A percentile compares a stretch with the other conserved stretches of the same genome.
Evolutionary conservation across 768 basidiomycete species (phyloP).

Genomic region (Hericium alpestre): DNA sequence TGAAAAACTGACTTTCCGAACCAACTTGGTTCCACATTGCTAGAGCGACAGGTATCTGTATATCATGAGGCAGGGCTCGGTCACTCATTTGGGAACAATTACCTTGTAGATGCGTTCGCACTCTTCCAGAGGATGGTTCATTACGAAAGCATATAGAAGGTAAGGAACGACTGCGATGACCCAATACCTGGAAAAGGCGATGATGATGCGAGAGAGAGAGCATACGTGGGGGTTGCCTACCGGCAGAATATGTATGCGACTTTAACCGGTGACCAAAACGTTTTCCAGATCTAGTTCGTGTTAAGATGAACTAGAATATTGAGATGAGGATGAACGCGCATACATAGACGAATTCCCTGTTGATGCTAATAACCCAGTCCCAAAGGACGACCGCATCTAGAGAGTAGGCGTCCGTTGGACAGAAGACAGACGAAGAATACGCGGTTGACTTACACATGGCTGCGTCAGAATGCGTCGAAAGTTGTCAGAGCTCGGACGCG

Average conservation of each 20-base stretch:
- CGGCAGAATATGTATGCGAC: conserved; percentile 76
- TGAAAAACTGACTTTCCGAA: conserved; percentile 48
- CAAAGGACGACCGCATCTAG: conserved; percentile 72
- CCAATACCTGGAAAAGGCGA: conserved; percentile 50
- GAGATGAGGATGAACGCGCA: conserved; percentile 14
- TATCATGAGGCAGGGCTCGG: not conserved
- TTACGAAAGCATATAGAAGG: conserved; percentile 65
- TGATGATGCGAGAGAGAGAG: not conserved
- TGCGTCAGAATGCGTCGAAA: conserved; percentile 16
- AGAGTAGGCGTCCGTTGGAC: not conserved
- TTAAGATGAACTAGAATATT: conserved; percentile 1
- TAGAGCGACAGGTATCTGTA: conserved; percentile 66
- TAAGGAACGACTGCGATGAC: conserved; percentile 73
- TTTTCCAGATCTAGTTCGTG: conserved; percentile 62
- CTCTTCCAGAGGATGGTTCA: conserved; percentile 50
- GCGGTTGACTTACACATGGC: conserved; percentile 45
- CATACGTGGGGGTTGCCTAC: conserved; percentile 27
- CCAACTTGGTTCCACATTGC: conserved; percentile 86
- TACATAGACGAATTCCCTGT: conserved; percentile 72
- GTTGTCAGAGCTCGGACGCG: conserved; percentile 1
- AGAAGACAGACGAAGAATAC: not conserved
- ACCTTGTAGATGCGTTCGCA: conserved; percentile 69
- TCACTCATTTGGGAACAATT: not conserved
- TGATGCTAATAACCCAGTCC: conserved; percentile 77
- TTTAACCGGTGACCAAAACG: conserved; percentile 78